A percentile compares a stretch with the other conserved stretches of the same genome.
phyloP scores from a whole-genome alignment of 2,329 filamentous ascomycete genomes.

The Bipolaris bicolor region DNA sequence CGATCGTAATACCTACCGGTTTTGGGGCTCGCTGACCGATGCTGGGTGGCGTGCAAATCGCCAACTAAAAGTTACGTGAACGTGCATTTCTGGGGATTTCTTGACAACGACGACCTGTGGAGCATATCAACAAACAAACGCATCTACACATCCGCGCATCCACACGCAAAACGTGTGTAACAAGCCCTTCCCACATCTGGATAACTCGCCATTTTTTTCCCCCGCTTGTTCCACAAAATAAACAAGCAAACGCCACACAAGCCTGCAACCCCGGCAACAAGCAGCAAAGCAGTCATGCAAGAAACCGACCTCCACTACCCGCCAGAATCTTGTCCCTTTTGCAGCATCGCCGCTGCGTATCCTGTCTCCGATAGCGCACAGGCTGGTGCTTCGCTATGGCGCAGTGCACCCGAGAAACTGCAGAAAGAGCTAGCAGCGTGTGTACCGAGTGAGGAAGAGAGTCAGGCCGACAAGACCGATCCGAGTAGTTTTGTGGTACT shows the following conservation, averaged over 20 bases:
- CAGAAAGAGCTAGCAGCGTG: constrained; percentile 22
- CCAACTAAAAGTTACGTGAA: no score
- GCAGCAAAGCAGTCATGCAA: constrained; percentile 27
- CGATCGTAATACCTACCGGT: no score
- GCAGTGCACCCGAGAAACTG: constrained; percentile 11
- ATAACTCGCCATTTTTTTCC: background rate
- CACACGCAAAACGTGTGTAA: background rate
- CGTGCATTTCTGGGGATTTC: no score
- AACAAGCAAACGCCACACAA: no score
- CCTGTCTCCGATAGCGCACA: constrained; percentile 33
- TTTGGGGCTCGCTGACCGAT: no score
- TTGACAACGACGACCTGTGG: no score
- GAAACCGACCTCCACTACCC: constrained; percentile 50
- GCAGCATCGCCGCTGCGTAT: constrained; percentile 61
- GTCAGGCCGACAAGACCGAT: constrained; percentile 39
- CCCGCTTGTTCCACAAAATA: background rate
- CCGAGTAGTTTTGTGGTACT: constrained; percentile 68
- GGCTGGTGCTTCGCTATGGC: constrained; percentile 3
- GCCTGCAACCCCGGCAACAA: background rate
- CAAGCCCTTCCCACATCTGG: background rate
- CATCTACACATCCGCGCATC: no score
- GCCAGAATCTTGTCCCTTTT: constrained; percentile 61
- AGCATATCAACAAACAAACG: no score
- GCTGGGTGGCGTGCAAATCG: no score
- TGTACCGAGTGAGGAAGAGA: constrained; percentile 36